Evolutionary conservation across 2,329 filamentous ascomycete genomes (phyloP).

Genomic region (Pseudogymnoascus sp.): DNA sequence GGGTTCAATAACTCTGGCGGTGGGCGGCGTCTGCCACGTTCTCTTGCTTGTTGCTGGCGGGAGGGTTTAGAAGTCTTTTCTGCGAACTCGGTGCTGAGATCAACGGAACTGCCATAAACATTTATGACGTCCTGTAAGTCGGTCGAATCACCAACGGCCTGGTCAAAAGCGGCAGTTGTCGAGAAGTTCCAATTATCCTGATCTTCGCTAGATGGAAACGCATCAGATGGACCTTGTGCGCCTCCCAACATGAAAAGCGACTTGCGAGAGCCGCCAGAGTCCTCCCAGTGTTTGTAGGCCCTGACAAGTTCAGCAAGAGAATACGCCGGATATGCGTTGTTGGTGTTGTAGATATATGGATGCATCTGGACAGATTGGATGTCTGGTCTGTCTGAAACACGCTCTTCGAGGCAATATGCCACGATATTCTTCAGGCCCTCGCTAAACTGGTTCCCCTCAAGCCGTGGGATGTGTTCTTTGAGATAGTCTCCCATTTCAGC

Average conservation of each 20-base stretch:
- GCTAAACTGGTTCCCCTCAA: conserved; percentile 66
- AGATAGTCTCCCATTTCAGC: conserved; percentile 47
- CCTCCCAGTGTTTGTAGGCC: conserved; percentile 68
- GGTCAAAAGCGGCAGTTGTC: conserved; percentile 57
- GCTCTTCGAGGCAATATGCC: conserved; percentile 63
- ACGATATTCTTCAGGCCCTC: conserved; percentile 60
- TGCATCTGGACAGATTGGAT: conserved; percentile 64
- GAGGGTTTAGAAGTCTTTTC: conserved; percentile 45
- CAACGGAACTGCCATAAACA: conserved; percentile 51
- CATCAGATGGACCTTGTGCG: conserved; percentile 39
- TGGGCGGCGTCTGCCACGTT: conserved; percentile 37
- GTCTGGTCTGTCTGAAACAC: conserved; percentile 59
- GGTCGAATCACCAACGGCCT: conserved; percentile 42
- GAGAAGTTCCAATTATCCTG: conserved; percentile 62
- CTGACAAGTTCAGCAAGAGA: conserved; percentile 58
- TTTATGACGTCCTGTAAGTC: conserved; percentile 53
- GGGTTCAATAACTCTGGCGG: conserved; percentile 51
- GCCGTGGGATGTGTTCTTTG: conserved; percentile 54
- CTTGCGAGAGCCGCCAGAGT: conserved; percentile 60
- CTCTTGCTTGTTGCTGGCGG: conserved; percentile 30
- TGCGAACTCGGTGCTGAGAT: conserved; percentile 39
- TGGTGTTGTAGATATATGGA: conserved; percentile 57
- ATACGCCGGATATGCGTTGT: conserved; percentile 53
- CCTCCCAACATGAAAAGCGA: conserved; percentile 55
- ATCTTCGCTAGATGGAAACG: conserved; percentile 38